Percentiles rank a stretch among this genome's conserved stretches.
These are phyloP conservation scores for Nicotiana noctiflora DNA, from an alignment of 257 asterid genomes.

Conservation along the genomic window DNA sequence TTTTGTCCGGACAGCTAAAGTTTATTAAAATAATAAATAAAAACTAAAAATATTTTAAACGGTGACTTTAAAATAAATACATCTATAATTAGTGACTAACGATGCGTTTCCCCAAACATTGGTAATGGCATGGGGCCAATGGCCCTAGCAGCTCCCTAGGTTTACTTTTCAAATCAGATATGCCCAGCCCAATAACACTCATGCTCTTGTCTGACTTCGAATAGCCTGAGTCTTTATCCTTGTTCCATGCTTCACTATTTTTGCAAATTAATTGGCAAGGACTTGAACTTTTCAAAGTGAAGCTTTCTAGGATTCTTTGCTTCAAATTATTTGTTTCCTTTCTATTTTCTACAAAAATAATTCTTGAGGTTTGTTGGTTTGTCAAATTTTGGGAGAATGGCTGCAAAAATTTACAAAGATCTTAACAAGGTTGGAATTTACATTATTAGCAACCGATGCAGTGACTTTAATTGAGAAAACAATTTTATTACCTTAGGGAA, in stretches of 20 bases:
- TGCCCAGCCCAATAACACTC: slow-evolving; percentile 25
- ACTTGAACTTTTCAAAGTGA: neutral
- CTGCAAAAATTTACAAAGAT: neutral
- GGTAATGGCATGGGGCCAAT: neutral
- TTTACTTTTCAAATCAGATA: neutral
- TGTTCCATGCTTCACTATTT: neutral
- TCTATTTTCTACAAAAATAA: neutral
- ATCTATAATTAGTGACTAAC: no score
- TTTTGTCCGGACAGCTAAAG: no score
- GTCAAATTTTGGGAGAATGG: neutral
- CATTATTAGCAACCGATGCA: neutral
- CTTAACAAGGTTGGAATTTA: neutral
- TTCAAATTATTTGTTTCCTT: neutral
- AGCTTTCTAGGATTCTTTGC: neutral
- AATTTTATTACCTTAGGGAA: no score
- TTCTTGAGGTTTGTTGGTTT: neutral
- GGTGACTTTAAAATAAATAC: no score
- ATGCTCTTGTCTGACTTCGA: neutral
- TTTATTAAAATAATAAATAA: no score
- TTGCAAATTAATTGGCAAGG: neutral
- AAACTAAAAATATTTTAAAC: no score
- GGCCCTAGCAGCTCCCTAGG: slow-evolving; percentile 10
- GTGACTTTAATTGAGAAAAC: no score
- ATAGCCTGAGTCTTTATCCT: neutral
- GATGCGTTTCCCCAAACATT: no score